Evolutionary conservation across 208 protist species (phyloP), one percentile per base, ranked within the genome.

Genomic region (Wallacemonas sp.): DNA sequence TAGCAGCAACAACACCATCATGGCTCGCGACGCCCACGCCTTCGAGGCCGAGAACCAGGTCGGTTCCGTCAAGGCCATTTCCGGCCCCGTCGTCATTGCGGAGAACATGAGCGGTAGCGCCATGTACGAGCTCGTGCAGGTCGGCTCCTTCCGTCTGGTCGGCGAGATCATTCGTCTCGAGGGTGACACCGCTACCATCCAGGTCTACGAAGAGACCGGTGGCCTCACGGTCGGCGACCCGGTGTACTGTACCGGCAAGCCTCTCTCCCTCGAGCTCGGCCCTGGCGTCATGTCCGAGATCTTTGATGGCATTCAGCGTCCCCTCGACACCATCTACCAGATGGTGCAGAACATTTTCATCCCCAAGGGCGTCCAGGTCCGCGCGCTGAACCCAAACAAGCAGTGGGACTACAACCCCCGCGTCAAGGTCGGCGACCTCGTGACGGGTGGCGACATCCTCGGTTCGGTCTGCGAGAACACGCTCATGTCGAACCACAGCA

Each of bases 71-170:
- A 95, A 95, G 81, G 84, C 85, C 19, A 95, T 98, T 23, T 98
- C 95, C 48, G 96, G 96, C 41, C 96, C 97, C 46, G 99, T 99
- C 72, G 99, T 99, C 36, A 96, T 99, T 74, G 99, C 99, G 44
- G 97, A 99, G 32, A 85, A 98, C 41, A 99, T 99, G 98, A 89
- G 80, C 33, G 99, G 99, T 68, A 93, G 97, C 47, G 97, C 97
- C 63, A 99, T 99, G 99, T 99, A 99, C 92, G 99, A 99, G 87
- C 86, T 99, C 21, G 99, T 99, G n/a, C 97, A 99, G 83, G 99
- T 99, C 19, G 99, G 99, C 60, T 85, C 93, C 52, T 80, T 96
- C 64, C 74, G 98, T 33, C 86, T 99, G 1, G 98, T 99, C 8
- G 99, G 99, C 46, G 99, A 99, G 89, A 99, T 99, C 74, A 99